A percentile compares a stretch with the other conserved stretches of the same genome.
These are phyloP conservation scores for Filobasidium floriforme DNA, from an alignment of 768 basidiomycete genomes.

Conservation along the genomic window DNA sequence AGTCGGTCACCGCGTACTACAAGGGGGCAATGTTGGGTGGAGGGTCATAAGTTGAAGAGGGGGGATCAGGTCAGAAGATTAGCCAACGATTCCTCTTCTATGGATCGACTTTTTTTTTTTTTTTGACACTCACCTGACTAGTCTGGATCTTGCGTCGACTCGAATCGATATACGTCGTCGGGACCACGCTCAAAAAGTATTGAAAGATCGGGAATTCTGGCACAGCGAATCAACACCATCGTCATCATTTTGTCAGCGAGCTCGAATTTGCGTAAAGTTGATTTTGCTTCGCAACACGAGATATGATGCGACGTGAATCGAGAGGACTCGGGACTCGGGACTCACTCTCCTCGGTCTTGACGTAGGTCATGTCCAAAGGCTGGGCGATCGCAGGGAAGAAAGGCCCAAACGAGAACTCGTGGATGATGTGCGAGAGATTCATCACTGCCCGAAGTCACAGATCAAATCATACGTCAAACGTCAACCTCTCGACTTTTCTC, in stretches of 20 bases:
- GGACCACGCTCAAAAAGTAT: conserved; percentile 91
- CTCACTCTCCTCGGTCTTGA: conserved; percentile 63
- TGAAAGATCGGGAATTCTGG: conserved; percentile 83
- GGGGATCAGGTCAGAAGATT: conserved; percentile 19
- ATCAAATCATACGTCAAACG: not conserved
- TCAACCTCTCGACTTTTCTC: not conserved
- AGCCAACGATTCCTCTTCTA: conserved; percentile 56
- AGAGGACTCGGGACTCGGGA: conserved; percentile 26
- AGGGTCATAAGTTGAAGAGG: too few relatives aligned
- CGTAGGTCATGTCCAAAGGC: conserved; percentile 84
- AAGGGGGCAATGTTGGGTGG: not conserved
- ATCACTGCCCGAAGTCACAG: conserved; percentile 57
- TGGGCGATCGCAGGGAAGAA: conserved; percentile 92
- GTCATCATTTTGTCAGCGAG: too few relatives aligned
- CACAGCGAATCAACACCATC: too few relatives aligned
- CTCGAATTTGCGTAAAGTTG: too few relatives aligned
- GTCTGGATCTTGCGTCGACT: conserved; percentile 51
- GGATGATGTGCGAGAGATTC: conserved; percentile 94
- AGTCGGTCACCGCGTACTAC: conserved; percentile 89
- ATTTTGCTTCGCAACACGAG: too few relatives aligned
- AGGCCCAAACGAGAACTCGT: conserved; percentile 93
- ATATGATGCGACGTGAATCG: too few relatives aligned
- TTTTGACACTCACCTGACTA: conserved; percentile 33
- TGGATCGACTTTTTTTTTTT: too few relatives aligned
- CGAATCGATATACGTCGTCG: conserved; percentile 67